Evolutionary conservation across 805 yeast genomes (phyloP), one percentile per base, ranked within the genome.

Genomic region (Sugiyamaella lignohabitans): DNA sequence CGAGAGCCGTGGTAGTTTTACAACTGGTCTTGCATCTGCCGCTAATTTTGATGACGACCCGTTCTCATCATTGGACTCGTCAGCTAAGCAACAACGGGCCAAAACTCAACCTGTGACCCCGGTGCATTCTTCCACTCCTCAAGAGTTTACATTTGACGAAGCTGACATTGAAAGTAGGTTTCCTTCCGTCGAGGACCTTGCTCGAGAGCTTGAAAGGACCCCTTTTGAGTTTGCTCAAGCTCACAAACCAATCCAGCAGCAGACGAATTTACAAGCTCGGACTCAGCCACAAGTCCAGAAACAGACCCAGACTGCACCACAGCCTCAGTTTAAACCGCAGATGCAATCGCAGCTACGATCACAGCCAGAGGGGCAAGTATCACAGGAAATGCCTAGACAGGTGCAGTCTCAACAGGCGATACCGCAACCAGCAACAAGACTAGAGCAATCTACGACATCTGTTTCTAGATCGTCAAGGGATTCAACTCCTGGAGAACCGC

Each of bases 131-230:
- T 27, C 32, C 8, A 35, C 38, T 8, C 38, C 38, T 5, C 38
- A 16, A 16, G 38, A 35, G 5, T 14, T 14, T 10, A 6, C 5
- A 8, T n/a, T 35, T 14, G 38, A 35, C 11, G 10, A 18, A 8
- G 6, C 11, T 14, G 38, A 35, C 11, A 51, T 59, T 22, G 56
- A 51, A 10, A 45, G 54, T 8, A 48, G 62, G 32, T 64, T 49
- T 49, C 69, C 69, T 8, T 52, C 66, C 1, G 56, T 64, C n/a
- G 68, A 64, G 42, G 67, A 64, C 41, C 56, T 64, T 27, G 40
- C 59, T 5, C 40, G 42, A 36, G 50, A 48, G 8, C 42, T 57
- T 38, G 57, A 55, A 38, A 48, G 37, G 30, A 35, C 43, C 21
- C 38, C 51, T 34, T 44, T 54, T 40, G 38, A 40, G 20, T 51